phyloP scores from a whole-genome alignment of 31 red algal species.

The Odonthalia washingtoniensis region DNA sequence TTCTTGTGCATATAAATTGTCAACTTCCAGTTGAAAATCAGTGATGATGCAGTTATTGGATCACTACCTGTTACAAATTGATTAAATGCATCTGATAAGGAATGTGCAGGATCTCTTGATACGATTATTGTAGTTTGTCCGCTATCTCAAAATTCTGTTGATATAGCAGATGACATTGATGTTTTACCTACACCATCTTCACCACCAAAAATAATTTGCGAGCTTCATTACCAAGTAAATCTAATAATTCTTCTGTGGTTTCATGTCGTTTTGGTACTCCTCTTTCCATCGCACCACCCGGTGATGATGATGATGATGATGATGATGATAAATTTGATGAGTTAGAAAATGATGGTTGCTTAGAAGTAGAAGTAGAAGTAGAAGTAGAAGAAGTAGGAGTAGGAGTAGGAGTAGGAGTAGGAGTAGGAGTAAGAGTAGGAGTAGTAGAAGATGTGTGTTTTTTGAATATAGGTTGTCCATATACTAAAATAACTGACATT shows the following conservation, averaged over 20 bases:
- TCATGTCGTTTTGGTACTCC: conserved; percentile 64
- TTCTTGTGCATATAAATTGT: conserved; percentile 90
- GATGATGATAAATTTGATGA: no score
- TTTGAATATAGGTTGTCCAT: not conserved
- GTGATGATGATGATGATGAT: not conserved
- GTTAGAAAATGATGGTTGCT: no score
- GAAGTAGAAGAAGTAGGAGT: no score
- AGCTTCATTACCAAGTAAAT: conserved; percentile 73
- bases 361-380: no score
- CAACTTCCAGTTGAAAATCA: no score
- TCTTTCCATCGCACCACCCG: not conserved
- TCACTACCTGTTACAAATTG: conserved; percentile 76
- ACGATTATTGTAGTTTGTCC: conserved; percentile 84
- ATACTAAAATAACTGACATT: not conserved
- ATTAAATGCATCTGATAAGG: conserved; percentile 89
- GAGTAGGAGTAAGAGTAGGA: not conserved
- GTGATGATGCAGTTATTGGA: conserved; percentile 61
- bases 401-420: not conserved
- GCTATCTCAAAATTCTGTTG: conserved; percentile 66
- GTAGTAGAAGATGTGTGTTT: not conserved
- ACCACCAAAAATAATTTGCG: conserved; percentile 84
- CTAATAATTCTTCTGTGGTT: conserved; percentile 76
- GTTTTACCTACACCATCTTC: conserved; percentile 99
- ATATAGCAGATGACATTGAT: conserved; percentile 77
- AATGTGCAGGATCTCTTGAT: conserved; percentile 97